Evolutionary conservation across 345 rosid species (phyloP).

Genomic region (Citrus australasica): DNA sequence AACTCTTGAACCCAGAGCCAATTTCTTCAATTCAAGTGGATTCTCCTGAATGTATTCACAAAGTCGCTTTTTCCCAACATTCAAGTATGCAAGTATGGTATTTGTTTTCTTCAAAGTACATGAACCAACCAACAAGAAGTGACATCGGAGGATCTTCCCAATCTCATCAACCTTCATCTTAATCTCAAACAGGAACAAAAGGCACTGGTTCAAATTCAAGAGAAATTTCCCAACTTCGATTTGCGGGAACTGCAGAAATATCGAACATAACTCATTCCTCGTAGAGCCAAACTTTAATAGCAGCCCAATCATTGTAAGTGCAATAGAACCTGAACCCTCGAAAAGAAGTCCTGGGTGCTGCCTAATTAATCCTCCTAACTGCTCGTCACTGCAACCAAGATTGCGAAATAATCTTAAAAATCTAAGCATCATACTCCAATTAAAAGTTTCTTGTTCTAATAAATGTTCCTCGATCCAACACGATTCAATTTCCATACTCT

Average conservation of each 20-base stretch:
- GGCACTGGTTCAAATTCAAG: constrained; percentile 50
- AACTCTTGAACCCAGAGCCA: constrained; percentile 37
- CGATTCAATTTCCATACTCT: constrained; percentile 37
- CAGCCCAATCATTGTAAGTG: constrained; percentile 42
- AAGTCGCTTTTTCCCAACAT: constrained; percentile 52
- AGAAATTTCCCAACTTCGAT: constrained; percentile 44
- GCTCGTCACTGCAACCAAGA: constrained; percentile 27
- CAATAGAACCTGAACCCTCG: constrained; percentile 46
- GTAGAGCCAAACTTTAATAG: constrained; percentile 57
- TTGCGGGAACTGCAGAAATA: constrained; percentile 56
- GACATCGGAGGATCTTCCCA: constrained; percentile 41
- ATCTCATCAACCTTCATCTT: constrained; percentile 54
- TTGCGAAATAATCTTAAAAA: constrained; percentile 38
- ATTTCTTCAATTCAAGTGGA: constrained; percentile 54
- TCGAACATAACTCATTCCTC: constrained; percentile 32
- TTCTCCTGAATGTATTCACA: constrained; percentile 45
- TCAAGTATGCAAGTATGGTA: constrained; percentile 42
- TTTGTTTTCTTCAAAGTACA: constrained; percentile 55
- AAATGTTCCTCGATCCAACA: constrained; percentile 49
- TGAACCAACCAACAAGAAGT: constrained; percentile 48
- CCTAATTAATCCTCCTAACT: constrained; percentile 41
- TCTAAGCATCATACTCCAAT: constrained; percentile 55
- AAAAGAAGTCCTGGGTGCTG: constrained; percentile 55
- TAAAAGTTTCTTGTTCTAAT: constrained; percentile 33
- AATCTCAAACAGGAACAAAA: constrained; percentile 46